Conservation (phyloP, 2,329 filamentous ascomycete species). For the Ceratocystis cubensis region DNA sequence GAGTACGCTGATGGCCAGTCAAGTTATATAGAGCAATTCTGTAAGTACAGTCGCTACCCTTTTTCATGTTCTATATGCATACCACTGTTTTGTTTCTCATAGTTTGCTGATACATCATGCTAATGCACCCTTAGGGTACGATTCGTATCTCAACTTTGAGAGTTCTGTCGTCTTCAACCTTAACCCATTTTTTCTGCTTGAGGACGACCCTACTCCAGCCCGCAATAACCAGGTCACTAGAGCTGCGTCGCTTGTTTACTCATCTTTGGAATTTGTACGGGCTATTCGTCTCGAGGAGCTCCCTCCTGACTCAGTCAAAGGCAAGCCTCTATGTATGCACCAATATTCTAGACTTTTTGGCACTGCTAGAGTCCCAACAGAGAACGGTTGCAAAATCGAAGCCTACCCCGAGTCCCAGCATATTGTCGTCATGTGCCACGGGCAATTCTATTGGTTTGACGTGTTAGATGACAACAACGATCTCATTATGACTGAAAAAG, state of each 20-base stretch:
- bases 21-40: conserved; percentile 98
- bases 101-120: conserved; percentile 1
- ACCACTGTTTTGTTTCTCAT: not conserved
- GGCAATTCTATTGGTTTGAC: conserved; percentile 98
- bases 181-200: conserved; percentile 93
- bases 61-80: not conserved
- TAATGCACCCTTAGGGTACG: conserved; percentile 59
- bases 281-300: conserved; percentile 89
- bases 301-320: conserved; percentile 72
- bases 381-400: conserved; percentile 88
- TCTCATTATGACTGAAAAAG: conserved; percentile 92
- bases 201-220: conserved; percentile 93
- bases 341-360: conserved; percentile 94
- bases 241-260: conserved; percentile 82
- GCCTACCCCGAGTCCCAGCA: conserved; percentile 91
- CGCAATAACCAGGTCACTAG: conserved; percentile 83
- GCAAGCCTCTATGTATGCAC: conserved; percentile 89
- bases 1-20: conserved; percentile 81
- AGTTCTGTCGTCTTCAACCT: conserved; percentile 95
- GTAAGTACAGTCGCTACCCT: conserved; percentile 41
- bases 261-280: conserved; percentile 79
- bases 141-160: conserved; percentile 95
- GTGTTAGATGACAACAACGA: conserved; percentile 90
- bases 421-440: conserved; percentile 81
- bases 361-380: conserved; percentile 84